Conservation (phyloP, 2,329 filamentous ascomycete genomes). For the Colletotrichum musicola region DNA sequence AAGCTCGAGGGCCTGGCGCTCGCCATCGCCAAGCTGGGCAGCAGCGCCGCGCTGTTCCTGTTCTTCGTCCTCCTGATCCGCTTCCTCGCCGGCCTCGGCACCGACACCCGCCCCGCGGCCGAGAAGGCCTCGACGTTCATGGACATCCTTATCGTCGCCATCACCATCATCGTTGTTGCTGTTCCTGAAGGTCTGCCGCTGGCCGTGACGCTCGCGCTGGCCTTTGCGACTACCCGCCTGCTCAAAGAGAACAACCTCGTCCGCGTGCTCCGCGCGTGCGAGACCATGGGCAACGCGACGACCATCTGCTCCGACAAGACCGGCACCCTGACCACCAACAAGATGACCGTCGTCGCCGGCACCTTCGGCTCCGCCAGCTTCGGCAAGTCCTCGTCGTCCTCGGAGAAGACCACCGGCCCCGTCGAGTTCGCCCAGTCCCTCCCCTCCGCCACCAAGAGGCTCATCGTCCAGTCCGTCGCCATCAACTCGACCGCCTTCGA, state of each 20-base stretch:
- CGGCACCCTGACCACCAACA: constrained; percentile 74
- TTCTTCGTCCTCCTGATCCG: constrained; percentile 85
- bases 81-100: constrained; percentile 74
- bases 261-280: constrained; percentile 75
- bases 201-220: constrained; percentile 75
- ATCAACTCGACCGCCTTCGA: constrained; percentile 73
- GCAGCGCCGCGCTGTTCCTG: constrained; percentile 77
- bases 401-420: constrained; percentile 43
- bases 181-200: constrained; percentile 76
- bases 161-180: constrained; percentile 76
- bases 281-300: constrained; percentile 79
- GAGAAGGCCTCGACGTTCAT: constrained; percentile 71
- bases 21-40: constrained; percentile 61
- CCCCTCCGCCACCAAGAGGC: constrained; percentile 46
- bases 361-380: constrained; percentile 66
- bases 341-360: constrained; percentile 81
- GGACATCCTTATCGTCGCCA: constrained; percentile 73
- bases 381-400: constrained; percentile 42
- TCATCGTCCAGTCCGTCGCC: constrained; percentile 58
- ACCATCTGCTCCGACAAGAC: constrained; percentile 85
- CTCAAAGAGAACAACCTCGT: constrained; percentile 79
- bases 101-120: constrained; percentile 60
- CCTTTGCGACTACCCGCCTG: constrained; percentile 78
- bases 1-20: constrained; percentile 63
- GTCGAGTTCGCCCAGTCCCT: constrained; percentile 41